Conservation (phyloP, 1,284 basidiomycete species). For the Ceratobasidium sp. region DNA sequence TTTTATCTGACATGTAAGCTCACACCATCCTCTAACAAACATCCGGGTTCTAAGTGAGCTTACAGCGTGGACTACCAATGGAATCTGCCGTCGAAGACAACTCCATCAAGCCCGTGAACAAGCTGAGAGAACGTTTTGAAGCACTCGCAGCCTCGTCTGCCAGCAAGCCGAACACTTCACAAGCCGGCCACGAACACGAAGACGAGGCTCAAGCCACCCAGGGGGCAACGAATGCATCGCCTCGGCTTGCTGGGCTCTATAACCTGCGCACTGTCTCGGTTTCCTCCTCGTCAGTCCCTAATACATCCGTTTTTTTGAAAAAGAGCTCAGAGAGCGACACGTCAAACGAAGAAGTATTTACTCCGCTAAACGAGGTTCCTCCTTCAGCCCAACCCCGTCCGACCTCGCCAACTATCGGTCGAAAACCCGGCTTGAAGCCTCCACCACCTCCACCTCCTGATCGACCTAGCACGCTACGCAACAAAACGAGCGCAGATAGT, state of each 20-base stretch:
- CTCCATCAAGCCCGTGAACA: conserved; percentile 42
- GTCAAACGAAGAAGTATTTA: conserved; percentile 17
- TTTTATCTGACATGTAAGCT: conserved; percentile 11
- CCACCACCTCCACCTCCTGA: conserved; percentile 39
- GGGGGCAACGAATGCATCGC: conserved; percentile 20
- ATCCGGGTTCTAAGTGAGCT: neutral
- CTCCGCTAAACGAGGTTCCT: neutral
- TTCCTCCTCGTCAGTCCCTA: conserved; percentile 1
- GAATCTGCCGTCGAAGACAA: conserved; percentile 30
- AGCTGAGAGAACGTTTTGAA: conserved; percentile 41
- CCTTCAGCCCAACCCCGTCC: conserved; percentile 7
- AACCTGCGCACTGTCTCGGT: conserved; percentile 10
- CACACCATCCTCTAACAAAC: neutral
- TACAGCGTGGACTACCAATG: neutral
- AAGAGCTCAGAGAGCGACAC: conserved; percentile 26
- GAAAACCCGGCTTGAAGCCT: conserved; percentile 32
- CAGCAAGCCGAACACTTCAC: neutral
- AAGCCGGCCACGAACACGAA: conserved; percentile 14
- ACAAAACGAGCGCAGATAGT: conserved; percentile 34
- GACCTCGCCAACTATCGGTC: conserved; percentile 8
- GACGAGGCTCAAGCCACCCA: neutral
- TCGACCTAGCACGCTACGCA: neutral
- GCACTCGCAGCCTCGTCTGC: conserved; percentile 27
- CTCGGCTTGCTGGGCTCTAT: conserved; percentile 22
- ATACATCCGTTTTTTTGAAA: conserved; percentile 7